A percentile compares a stretch with the other conserved stretches of the same genome.
Evolutionary conservation across 768 basidiomycete genomes (phyloP).

Genomic region (Boletus rufocinnamomeus): DNA sequence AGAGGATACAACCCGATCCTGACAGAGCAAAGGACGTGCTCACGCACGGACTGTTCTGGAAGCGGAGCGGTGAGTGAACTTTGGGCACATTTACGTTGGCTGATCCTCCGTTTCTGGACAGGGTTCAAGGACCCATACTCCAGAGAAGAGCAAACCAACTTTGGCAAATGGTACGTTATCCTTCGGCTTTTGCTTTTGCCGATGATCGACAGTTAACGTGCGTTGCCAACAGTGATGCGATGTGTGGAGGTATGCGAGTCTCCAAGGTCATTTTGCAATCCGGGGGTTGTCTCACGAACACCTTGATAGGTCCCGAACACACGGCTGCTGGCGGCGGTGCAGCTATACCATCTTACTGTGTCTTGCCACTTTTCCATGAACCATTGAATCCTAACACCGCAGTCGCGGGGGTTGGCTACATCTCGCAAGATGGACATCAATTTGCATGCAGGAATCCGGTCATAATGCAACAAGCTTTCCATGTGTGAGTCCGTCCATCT

Average conservation of each 20-base stretch:
- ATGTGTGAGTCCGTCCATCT: slow-evolving; percentile 49
- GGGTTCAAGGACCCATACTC: slow-evolving; percentile 68
- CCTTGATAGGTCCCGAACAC: background rate
- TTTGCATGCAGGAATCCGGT: slow-evolving; percentile 57
- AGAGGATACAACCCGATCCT: slow-evolving; percentile 47
- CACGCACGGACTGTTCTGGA: slow-evolving; percentile 57
- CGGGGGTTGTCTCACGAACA: background rate
- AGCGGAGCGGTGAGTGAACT: slow-evolving; percentile 46
- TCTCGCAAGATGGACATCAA: slow-evolving; percentile 58
- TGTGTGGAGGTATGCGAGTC: slow-evolving; percentile 47
- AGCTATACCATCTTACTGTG: slow-evolving; percentile 55
- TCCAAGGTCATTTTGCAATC: background rate
- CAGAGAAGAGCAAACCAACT: slow-evolving; percentile 54
- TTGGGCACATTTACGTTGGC: background rate
- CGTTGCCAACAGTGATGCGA: slow-evolving; percentile 43
- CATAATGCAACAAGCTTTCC: slow-evolving; percentile 54
- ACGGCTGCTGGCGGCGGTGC: slow-evolving; percentile 32
- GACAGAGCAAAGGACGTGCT: slow-evolving; percentile 52
- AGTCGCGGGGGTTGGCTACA: slow-evolving; percentile 42
- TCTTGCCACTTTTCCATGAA: slow-evolving; percentile 54
- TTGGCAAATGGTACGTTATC: slow-evolving; percentile 51
- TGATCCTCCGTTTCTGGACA: slow-evolving; percentile 16
- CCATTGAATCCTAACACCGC: slow-evolving; percentile 32
- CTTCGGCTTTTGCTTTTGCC: background rate
- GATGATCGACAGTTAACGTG: background rate